A percentile compares a stretch with the other conserved stretches of the same genome.
These are phyloP conservation scores for Monosporascus sp. DNA, from an alignment of 2,329 filamentous ascomycete genomes.

Conservation along the genomic window DNA sequence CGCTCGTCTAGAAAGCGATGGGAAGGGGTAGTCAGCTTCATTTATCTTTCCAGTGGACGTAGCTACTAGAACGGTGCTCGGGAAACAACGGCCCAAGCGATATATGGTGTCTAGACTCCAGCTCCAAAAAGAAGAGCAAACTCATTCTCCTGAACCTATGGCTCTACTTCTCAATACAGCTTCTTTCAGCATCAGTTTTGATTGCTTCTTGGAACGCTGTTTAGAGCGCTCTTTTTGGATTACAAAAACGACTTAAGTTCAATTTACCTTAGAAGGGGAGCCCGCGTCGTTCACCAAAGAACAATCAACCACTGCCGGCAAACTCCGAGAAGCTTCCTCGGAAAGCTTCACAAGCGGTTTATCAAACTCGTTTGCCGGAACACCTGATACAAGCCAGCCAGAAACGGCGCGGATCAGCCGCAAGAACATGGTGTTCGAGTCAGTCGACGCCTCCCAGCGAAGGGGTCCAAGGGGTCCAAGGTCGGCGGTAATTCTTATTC, in stretches of 20 bases:
- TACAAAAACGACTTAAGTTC: slow-evolving; percentile 30
- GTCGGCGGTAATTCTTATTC: slow-evolving; percentile 12
- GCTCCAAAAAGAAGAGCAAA: background rate
- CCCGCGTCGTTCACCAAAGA: slow-evolving; percentile 32
- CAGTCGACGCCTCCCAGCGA: slow-evolving; percentile 24
- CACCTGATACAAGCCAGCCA: slow-evolving; percentile 26
- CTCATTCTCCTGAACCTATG: slow-evolving; percentile 7
- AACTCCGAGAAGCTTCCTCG: slow-evolving; percentile 18
- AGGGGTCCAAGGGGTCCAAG: slow-evolving; percentile 11
- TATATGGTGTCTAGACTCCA: background rate
- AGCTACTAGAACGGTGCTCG: no score
- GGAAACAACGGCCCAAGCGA: background rate
- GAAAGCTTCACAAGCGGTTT: slow-evolving; percentile 26
- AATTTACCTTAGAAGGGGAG: slow-evolving; percentile 40
- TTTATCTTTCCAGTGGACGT: no score
- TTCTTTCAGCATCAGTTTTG: slow-evolving; percentile 22
- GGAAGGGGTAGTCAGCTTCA: background rate
- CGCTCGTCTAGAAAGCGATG: background rate
- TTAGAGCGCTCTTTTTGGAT: slow-evolving; percentile 22
- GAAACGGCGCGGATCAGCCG: slow-evolving; percentile 31
- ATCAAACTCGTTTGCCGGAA: slow-evolving; percentile 25
- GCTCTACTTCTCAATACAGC: slow-evolving; percentile 16
- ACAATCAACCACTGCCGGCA: slow-evolving; percentile 22
- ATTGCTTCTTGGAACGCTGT: slow-evolving; percentile 27
- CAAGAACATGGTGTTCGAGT: slow-evolving; percentile 28